phyloP scores from a whole-genome alignment of 2,329 filamentous ascomycete species.

The Trichoderma sp. region DNA sequence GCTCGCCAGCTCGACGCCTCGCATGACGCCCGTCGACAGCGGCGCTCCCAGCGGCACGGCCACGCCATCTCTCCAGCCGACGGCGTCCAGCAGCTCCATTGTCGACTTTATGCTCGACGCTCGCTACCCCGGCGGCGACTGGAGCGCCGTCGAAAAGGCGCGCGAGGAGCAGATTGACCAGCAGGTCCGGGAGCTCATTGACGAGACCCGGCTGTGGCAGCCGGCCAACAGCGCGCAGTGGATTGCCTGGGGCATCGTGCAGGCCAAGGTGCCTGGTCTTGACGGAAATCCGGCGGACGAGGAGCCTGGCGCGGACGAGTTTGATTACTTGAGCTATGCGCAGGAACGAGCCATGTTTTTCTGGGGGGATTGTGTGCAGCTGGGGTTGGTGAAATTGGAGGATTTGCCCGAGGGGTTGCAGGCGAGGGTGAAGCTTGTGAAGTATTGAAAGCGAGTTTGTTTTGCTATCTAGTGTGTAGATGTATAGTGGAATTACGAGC shows the following conservation, averaged over 20 bases:
- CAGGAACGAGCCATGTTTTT: constrained; percentile 91
- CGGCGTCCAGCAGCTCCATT: constrained; percentile 53
- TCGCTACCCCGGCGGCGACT: constrained; percentile 57
- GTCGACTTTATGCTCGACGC: constrained; percentile 81
- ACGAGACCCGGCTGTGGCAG: constrained; percentile 83
- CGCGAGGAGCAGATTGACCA: constrained; percentile 66
- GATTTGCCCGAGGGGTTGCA: constrained; percentile 73
- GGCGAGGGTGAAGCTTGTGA: constrained; percentile 67
- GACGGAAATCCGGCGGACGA: constrained; percentile 48
- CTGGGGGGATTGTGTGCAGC: constrained; percentile 81
- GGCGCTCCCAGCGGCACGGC: constrained; percentile 32
- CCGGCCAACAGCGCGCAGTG: constrained; percentile 85
- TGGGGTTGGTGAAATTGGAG: constrained; percentile 73
- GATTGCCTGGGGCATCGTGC: constrained; percentile 95
- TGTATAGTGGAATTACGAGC: background rate
- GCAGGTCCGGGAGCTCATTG: constrained; percentile 69
- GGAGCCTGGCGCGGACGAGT: constrained; percentile 69
- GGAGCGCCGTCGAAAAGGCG: constrained; percentile 55
- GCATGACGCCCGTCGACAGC: constrained; percentile 49
- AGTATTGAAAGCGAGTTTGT: constrained; percentile 36
- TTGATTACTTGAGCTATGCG: constrained; percentile 90
- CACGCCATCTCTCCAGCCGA: constrained; percentile 42
- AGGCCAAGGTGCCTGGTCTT: constrained; percentile 81
- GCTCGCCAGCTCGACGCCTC: constrained; percentile 54
- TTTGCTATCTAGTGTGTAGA: background rate